Evolutionary conservation across 116 monocot genomes (phyloP).

Genomic region (Phalaenopsis hybrid): DNA sequence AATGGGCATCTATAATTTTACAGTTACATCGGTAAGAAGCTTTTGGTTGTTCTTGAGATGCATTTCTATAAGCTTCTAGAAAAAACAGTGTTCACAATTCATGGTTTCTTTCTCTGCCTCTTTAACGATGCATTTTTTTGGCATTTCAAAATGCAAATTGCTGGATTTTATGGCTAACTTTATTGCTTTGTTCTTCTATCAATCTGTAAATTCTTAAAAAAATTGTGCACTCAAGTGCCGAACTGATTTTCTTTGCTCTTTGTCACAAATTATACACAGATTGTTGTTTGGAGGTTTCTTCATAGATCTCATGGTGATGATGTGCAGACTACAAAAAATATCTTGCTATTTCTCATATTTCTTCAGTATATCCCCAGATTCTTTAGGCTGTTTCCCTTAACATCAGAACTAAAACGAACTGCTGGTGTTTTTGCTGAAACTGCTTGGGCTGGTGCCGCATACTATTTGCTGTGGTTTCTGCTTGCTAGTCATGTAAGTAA

Average conservation of each 20-base stretch:
- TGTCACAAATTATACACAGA: constrained; percentile 39
- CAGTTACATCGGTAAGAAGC: neutral
- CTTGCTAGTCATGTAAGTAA: constrained; percentile 91
- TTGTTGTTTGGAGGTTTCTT: constrained; percentile 83
- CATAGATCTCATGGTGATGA: constrained; percentile 49
- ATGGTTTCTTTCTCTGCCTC: neutral
- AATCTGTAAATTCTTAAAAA: neutral
- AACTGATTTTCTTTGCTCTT: neutral
- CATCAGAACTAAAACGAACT: constrained; percentile 82
- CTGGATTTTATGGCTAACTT: neutral
- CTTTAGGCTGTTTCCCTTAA: constrained; percentile 59
- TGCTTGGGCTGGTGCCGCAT: constrained; percentile 91
- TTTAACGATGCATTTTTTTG: neutral
- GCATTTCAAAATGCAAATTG: neutral
- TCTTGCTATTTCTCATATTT: constrained; percentile 56
- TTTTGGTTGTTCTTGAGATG: neutral
- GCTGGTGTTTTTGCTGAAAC: constrained; percentile 91
- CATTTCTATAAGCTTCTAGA: constrained; percentile 1
- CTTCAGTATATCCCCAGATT: constrained; percentile 91
- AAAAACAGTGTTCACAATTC: neutral
- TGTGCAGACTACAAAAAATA: constrained; percentile 61
- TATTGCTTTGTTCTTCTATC: neutral
- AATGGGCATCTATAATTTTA: neutral
- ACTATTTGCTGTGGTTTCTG: constrained; percentile 81
- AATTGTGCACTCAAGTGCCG: neutral